A percentile compares a stretch with the other conserved stretches of the same genome.
Conservation (phyloP, 441 rosid genomes). For the Populus trichocarpa region DNA sequence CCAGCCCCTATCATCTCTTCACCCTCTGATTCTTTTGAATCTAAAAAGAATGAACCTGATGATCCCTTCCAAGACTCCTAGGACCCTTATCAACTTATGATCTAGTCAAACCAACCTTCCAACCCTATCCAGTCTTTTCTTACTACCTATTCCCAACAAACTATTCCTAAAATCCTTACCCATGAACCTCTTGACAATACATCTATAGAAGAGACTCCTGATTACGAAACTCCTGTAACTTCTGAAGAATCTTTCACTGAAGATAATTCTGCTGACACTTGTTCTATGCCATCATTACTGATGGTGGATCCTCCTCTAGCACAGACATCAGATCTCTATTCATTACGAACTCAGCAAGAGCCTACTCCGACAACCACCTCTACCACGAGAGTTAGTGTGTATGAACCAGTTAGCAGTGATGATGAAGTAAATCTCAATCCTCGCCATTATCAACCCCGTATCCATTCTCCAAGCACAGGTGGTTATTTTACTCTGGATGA, state of each 20-base stretch:
- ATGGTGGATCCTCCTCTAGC: accelerated
- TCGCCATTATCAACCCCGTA: background rate
- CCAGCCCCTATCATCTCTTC: background rate
- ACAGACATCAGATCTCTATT: background rate
- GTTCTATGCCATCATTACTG: background rate
- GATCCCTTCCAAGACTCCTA: too few species aligned
- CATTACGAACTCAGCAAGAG: background rate
- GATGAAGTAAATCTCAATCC: background rate
- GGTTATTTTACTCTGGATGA: background rate
- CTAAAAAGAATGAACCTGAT: too few species aligned
- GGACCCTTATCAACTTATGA: too few species aligned
- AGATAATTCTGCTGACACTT: background rate
- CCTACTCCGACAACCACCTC: background rate
- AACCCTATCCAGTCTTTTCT: too few species aligned
- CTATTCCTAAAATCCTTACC: too few species aligned
- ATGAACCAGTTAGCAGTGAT: background rate
- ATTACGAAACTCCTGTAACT: too few species aligned
- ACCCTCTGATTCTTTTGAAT: too few species aligned
- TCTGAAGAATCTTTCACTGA: too few species aligned
- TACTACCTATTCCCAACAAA: too few species aligned
- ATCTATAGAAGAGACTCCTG: background rate
- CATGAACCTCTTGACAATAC: too few species aligned
- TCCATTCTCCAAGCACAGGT: background rate
- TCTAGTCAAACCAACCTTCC: too few species aligned
- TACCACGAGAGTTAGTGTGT: background rate